These are phyloP conservation scores for Calycina marina DNA, from an alignment of 2,329 filamentous ascomycete species.

Conservation along the genomic window DNA sequence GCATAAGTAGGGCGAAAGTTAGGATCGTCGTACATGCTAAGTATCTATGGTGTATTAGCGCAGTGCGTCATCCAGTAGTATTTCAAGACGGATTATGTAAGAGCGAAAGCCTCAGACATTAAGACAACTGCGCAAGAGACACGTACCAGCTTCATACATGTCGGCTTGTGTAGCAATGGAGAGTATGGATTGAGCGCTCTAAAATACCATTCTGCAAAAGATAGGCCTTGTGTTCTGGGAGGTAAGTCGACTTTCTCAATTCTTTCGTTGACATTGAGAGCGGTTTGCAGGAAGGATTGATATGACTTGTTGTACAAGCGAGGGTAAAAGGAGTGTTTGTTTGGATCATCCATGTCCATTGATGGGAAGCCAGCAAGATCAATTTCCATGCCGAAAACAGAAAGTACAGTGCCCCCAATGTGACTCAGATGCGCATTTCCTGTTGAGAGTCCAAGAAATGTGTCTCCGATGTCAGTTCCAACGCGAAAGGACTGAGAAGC, in stretches of 20 bases:
- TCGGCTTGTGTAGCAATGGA: slow-evolving; percentile 64
- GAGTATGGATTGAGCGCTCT: slow-evolving; percentile 55
- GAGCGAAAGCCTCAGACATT: too few species aligned
- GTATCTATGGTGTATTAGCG: slow-evolving; percentile 30
- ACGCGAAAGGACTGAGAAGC: slow-evolving; percentile 15
- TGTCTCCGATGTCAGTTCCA: slow-evolving; percentile 36
- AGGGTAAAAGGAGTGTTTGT: slow-evolving; percentile 26
- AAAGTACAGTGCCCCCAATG: slow-evolving; percentile 62
- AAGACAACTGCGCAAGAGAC: background rate
- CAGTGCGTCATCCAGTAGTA: too few species aligned
- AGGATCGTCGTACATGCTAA: slow-evolving; percentile 55
- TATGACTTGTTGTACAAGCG: slow-evolving; percentile 58
- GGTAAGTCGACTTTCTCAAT: slow-evolving; percentile 46
- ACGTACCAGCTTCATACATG: slow-evolving; percentile 53
- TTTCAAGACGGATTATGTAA: too few species aligned
- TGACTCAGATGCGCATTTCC: slow-evolving; percentile 54
- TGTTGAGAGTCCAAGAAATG: slow-evolving; percentile 46
- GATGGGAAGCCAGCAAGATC: slow-evolving; percentile 61
- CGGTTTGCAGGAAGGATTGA: slow-evolving; percentile 51
- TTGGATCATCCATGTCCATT: slow-evolving; percentile 48
- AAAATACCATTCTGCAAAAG: slow-evolving; percentile 64
- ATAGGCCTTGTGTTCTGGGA: slow-evolving; percentile 45
- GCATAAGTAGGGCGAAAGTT: slow-evolving; percentile 45
- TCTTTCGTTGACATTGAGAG: slow-evolving; percentile 43
- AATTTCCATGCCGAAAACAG: slow-evolving; percentile 65